These are phyloP conservation scores for Aspergillus puulaauensis DNA, from an alignment of 2,329 filamentous ascomycete species.

Conservation along the genomic window DNA sequence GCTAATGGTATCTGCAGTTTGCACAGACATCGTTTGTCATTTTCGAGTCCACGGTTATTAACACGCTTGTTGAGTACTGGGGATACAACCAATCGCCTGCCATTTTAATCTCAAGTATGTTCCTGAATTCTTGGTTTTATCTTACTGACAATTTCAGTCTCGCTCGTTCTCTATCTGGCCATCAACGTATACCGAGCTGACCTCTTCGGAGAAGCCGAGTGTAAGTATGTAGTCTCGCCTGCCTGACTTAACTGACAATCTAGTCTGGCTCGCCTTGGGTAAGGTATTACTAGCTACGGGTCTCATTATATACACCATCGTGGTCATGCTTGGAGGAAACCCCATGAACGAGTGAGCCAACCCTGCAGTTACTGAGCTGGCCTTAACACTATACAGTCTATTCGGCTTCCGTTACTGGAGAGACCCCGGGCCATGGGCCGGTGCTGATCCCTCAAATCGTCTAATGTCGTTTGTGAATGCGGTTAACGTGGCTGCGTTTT, in stretches of 20 bases:
- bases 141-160: background rate
- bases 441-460: background rate
- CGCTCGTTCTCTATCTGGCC: background rate
- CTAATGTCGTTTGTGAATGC: conserved; percentile 4
- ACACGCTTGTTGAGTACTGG: conserved; percentile 3
- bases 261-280: background rate
- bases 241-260: background rate
- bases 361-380: background rate
- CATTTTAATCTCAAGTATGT: conserved; percentile 1
- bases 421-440: background rate
- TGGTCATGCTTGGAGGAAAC: conserved; percentile 3
- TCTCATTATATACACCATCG: conserved; percentile 1
- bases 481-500: background rate
- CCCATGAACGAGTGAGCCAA: background rate
- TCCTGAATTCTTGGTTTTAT: background rate
- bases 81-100: conserved; percentile 3
- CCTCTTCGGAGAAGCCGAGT: conserved; percentile 2
- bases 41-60: conserved; percentile 3
- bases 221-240: background rate
- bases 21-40: conserved; percentile 6
- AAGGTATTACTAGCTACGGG: conserved; percentile 1
- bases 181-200: conserved; percentile 2
- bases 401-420: conserved; percentile 4
- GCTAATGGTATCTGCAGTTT: background rate
- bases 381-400: background rate